Percentiles rank a stretch among this genome's conserved stretches.
Conservation (phyloP, 805 yeast genomes). For the Cyberlindnera maritima region DNA sequence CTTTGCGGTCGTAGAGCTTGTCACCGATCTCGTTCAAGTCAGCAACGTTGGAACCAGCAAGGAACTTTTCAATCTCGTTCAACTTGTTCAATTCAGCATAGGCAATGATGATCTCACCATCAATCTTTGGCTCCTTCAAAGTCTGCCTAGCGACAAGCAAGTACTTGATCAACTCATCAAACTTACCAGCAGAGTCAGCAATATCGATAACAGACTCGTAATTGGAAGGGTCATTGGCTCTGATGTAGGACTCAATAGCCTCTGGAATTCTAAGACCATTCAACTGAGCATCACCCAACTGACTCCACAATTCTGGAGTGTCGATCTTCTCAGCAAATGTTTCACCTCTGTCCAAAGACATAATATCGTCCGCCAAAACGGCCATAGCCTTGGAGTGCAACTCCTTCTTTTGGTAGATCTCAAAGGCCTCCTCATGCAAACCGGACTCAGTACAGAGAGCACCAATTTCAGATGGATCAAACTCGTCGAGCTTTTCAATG, state of each 20-base stretch:
- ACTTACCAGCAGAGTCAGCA: conserved; percentile 94
- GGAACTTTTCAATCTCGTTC: conserved; percentile 78
- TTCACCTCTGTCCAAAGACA: conserved; percentile 94
- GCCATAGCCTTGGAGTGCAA: conserved; percentile 75
- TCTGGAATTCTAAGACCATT: conserved; percentile 91
- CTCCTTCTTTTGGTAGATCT: conserved; percentile 84
- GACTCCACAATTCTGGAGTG: conserved; percentile 86
- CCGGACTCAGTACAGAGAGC: conserved; percentile 87
- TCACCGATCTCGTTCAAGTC: conserved; percentile 92
- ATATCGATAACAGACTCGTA: conserved; percentile 90
- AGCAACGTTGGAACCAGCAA: conserved; percentile 88
- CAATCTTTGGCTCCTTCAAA: conserved; percentile 87
- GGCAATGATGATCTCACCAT: conserved; percentile 85
- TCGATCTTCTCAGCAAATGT: conserved; percentile 89
- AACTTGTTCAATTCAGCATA: conserved; percentile 78
- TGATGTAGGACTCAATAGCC: conserved; percentile 87
- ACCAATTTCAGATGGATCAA: conserved; percentile 92
- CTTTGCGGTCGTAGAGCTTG: conserved; percentile 71
- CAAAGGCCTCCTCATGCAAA: conserved; percentile 90
- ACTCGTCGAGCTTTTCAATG: conserved; percentile 86
- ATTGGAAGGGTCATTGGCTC: conserved; percentile 88
- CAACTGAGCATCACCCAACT: conserved; percentile 92
- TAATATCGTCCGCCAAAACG: conserved; percentile 86
- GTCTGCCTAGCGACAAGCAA: conserved; percentile 89
- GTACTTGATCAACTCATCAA: conserved; percentile 85